These are phyloP conservation scores for Phytophthora palmivora DNA, from an alignment of 352 stramenopile genomes.

Conservation along the genomic window DNA sequence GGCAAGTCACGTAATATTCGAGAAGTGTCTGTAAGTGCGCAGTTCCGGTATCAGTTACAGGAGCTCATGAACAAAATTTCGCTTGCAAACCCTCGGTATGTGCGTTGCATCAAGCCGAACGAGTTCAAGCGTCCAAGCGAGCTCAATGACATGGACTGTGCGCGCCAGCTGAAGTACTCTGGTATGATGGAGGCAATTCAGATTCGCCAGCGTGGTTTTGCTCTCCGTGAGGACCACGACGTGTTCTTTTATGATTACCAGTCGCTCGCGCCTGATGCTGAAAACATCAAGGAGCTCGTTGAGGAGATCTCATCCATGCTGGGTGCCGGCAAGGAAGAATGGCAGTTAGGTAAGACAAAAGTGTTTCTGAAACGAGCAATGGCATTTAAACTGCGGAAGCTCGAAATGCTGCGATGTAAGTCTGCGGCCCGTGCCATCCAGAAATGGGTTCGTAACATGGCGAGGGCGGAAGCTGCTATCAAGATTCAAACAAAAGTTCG, in stretches of 20 bases:
- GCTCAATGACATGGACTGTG: constrained; percentile 85
- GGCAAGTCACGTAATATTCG: constrained; percentile 87
- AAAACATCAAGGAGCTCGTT: constrained; percentile 86
- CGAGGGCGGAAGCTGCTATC: constrained; percentile 59
- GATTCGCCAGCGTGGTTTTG: constrained; percentile 90
- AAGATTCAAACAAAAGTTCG: constrained; percentile 79
- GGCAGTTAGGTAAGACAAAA: constrained; percentile 90
- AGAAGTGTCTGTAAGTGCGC: constrained; percentile 86
- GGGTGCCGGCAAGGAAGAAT: constrained; percentile 88
- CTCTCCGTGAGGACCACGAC: constrained; percentile 88
- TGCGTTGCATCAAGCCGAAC: constrained; percentile 92
- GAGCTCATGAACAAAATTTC: constrained; percentile 92
- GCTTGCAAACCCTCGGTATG: constrained; percentile 86
- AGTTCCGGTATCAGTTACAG: constrained; percentile 91
- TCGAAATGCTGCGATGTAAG: constrained; percentile 85
- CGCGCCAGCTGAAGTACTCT: constrained; percentile 91
- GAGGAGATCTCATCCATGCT: constrained; percentile 88
- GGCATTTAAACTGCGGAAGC: constrained; percentile 82
- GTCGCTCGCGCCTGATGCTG: constrained; percentile 79
- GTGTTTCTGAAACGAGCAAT: constrained; percentile 87
- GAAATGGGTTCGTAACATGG: constrained; percentile 83
- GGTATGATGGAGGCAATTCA: constrained; percentile 94
- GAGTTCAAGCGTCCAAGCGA: constrained; percentile 82
- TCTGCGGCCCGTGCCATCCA: constrained; percentile 84
- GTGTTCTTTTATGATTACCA: constrained; percentile 93